Conservation (phyloP, 2,329 filamentous ascomycete species). For the Arthrobotrys pseudoclavata region DNA sequence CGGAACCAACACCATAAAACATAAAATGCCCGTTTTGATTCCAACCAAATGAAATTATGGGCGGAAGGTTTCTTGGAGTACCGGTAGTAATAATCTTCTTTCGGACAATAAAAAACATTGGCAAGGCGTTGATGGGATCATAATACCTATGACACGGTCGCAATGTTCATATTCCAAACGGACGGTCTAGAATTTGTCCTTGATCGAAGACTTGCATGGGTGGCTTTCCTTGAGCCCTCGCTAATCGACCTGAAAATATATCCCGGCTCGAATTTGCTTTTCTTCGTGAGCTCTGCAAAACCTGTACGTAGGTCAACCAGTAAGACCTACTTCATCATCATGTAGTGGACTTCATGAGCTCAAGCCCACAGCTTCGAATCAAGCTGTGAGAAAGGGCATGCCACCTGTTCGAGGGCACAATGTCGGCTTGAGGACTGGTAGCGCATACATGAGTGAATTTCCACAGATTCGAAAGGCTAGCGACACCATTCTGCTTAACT, state of each 20-base stretch:
- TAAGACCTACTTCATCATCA: background rate
- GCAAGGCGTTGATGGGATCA: background rate
- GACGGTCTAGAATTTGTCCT: conserved; percentile 23
- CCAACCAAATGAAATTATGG: conserved; percentile 3
- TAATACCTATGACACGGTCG: background rate
- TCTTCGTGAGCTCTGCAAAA: background rate
- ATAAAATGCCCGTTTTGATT: conserved; percentile 12
- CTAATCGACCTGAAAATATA: conserved; percentile 26
- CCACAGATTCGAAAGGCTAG: background rate
- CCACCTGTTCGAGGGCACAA: conserved; percentile 16
- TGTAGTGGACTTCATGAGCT: background rate
- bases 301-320: background rate
- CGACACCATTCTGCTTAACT: background rate
- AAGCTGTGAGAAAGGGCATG: background rate
- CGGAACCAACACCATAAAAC: background rate
- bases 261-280: background rate
- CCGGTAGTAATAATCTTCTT: no score
- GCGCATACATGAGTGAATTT: conserved; percentile 4
- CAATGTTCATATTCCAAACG: background rate
- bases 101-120: no score
- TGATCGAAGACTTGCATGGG: conserved; percentile 8
- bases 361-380: background rate
- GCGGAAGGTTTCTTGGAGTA: no score
- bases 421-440: conserved; percentile 1
- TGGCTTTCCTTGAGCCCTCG: conserved; percentile 28